Evolutionary conservation across 2,329 filamentous ascomycete genomes (phyloP).

Genomic region (Pestalotiopsis sp.): DNA sequence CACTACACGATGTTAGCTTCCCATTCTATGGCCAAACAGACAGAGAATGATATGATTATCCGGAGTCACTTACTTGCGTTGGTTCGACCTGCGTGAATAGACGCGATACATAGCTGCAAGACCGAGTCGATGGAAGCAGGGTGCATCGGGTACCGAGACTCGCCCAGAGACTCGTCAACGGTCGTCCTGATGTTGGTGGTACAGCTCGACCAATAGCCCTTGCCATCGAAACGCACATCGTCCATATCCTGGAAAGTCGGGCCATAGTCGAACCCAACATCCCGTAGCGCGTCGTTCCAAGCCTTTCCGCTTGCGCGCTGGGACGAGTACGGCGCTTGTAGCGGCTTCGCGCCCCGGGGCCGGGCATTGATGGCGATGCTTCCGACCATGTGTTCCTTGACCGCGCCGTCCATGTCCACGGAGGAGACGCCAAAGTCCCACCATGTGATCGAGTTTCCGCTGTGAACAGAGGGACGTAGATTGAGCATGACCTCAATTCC

Average conservation of each 20-base stretch:
- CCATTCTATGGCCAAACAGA: too few species aligned
- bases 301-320: conserved; percentile 28
- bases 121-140: conserved; percentile 40
- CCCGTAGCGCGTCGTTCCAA: conserved; percentile 35
- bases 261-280: conserved; percentile 42
- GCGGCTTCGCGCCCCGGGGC: conserved; percentile 12
- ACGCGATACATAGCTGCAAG: conserved; percentile 35
- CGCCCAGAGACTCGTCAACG: conserved; percentile 24
- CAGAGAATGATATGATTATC: too few species aligned
- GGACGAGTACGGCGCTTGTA: conserved; percentile 18
- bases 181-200: conserved; percentile 23
- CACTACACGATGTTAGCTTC: conserved; percentile 16
- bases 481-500: conserved; percentile 31
- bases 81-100: conserved; percentile 30
- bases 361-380: conserved; percentile 25
- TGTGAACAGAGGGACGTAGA: conserved; percentile 21
- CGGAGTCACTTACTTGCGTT: conserved; percentile 18
- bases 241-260: conserved; percentile 38
- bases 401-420: conserved; percentile 16
- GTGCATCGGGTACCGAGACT: conserved; percentile 42
- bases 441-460: conserved; percentile 18
- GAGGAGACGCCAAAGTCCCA: conserved; percentile 34
- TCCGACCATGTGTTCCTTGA: conserved; percentile 30
- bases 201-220: conserved; percentile 28
- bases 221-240: conserved; percentile 29